Percentiles rank a stretch among this genome's conserved stretches.
Evolutionary conservation across 768 basidiomycete species (phyloP).

Genomic region (Pleurotus sapidus): DNA sequence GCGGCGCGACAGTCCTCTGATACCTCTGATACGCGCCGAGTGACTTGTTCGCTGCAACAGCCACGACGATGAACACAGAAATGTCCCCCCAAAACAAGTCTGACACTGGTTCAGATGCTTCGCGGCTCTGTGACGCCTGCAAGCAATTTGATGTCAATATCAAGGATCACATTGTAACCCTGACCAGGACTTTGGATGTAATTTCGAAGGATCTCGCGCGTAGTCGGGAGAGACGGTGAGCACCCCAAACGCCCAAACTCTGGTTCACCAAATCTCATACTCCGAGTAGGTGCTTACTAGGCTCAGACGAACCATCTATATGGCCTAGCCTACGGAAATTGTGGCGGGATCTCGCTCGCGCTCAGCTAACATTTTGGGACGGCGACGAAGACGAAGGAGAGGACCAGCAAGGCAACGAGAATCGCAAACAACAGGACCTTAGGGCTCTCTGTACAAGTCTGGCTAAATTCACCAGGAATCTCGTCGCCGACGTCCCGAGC

Average conservation of each 20-base stretch:
- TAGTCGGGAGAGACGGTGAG: slow-evolving; percentile 37
- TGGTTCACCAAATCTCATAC: background rate
- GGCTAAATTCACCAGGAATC: slow-evolving; percentile 80
- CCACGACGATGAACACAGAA: slow-evolving; percentile 1
- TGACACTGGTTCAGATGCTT: slow-evolving; percentile 17
- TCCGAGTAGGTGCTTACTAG: slow-evolving; percentile 29
- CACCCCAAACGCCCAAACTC: background rate
- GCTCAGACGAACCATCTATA: slow-evolving; percentile 35
- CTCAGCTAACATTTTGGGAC: slow-evolving; percentile 51
- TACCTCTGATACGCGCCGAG: no score
- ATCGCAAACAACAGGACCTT: slow-evolving; percentile 27
- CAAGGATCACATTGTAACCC: slow-evolving; percentile 24
- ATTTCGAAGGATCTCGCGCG: slow-evolving; percentile 50
- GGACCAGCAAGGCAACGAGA: slow-evolving; percentile 18
- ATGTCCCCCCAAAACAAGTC: background rate
- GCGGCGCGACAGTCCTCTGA: background rate
- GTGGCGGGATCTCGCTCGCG: slow-evolving; percentile 52
- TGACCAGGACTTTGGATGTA: slow-evolving; percentile 43
- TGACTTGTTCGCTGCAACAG: no score
- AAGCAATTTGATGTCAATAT: slow-evolving; percentile 37
- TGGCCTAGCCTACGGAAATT: slow-evolving; percentile 54
- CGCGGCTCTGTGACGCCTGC: slow-evolving; percentile 40
- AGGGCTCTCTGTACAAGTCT: slow-evolving; percentile 45
- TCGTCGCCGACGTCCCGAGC: slow-evolving; percentile 69
- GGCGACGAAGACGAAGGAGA: slow-evolving; percentile 43